Base-by-base conservation (phyloP, 148 eudicot genomes). In the Nepenthes mirabilis region DNA sequence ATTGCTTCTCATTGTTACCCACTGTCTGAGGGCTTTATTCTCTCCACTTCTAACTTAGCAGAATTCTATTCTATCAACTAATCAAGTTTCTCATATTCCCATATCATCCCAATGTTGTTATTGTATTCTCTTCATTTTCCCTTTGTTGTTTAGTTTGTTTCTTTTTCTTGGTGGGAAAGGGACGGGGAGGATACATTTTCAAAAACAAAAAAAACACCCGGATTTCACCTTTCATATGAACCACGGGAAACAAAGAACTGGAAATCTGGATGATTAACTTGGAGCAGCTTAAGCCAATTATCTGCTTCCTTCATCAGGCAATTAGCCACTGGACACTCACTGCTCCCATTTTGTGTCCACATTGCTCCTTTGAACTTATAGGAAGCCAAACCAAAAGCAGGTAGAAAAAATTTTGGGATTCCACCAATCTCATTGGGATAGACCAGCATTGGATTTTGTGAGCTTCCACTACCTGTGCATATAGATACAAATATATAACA, bases 381-480 rank as follows among this genome's bases (percentile, higher is more conserved):
- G 43, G 37, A 43, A 43, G 65, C 71, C 71, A 68, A 43, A 23
- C 60, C 71, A 68, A 68, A 68, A n/a, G 55, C 60, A 35, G 71
- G 61, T 37, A 68, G 55, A 6, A 34, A 54, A 14, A 68, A 55
- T 37, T 51, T 68, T 34, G 36, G 49, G 37, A 56, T 48, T 55
- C 60, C 65, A 34, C 54, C 60, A 12, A 35, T 43, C 33, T 59
- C 64, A 40, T 3, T 11, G 2, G 52, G 55, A 37, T 59, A 36
- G 34, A 60, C 61, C 47, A 67, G 50, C 47, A 34, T 60, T 43
- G 64, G 64, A 9, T 43, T 52, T 40, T 59, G 53, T 36, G 13
- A 13, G 14, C 53, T 37, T 23, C 50, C 58, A 52, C 55, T 56
- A 67, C 64, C 58, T 67, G 51, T 6, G 5, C 37, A 23, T 23